A percentile compares a stretch with the other conserved stretches of the same genome.
These are phyloP conservation scores for Pinus albicaulis DNA, from an alignment of 75 land plant genomes.

Conservation along the genomic window DNA sequence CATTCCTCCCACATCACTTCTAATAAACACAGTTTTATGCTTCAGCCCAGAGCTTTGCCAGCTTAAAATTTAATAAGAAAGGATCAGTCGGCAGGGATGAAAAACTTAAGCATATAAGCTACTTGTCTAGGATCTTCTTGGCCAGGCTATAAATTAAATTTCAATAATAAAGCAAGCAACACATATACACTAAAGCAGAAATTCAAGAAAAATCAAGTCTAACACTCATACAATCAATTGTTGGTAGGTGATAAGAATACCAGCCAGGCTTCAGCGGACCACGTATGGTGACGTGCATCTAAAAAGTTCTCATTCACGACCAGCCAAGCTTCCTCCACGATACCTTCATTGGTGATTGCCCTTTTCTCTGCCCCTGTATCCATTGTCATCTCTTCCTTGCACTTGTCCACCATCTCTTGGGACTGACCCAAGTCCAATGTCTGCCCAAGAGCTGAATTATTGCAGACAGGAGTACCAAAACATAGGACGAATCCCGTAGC, in stretches of 20 bases:
- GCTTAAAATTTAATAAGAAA: no score
- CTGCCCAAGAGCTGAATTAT: no score
- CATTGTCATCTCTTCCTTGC: conserved; percentile 12
- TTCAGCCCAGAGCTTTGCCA: no score
- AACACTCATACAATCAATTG: neutral
- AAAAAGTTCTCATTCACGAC: conserved; percentile 83
- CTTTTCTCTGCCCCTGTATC: conserved; percentile 6
- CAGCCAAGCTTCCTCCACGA: conserved; percentile 93
- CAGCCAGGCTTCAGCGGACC: conserved; percentile 88
- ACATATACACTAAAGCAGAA: neutral
- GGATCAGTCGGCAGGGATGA: no score
- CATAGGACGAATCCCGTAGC: no score
- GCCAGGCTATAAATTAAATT: neutral
- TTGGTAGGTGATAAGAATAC: conserved; percentile 21
- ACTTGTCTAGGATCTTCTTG: no score
- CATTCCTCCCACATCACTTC: no score
- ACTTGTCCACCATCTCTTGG: conserved; percentile 9
- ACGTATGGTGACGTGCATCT: conserved; percentile 54
- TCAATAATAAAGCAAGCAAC: neutral
- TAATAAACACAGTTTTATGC: no score
- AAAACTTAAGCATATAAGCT: no score
- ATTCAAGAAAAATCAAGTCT: neutral
- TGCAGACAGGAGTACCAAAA: no score
- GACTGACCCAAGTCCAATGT: no score
- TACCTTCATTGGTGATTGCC: conserved; percentile 58